A percentile compares a stretch with the other conserved stretches of the same genome.
Evolutionary conservation across 2,329 filamentous ascomycete species (phyloP).

Genomic region (Colletotrichum truncatum): DNA sequence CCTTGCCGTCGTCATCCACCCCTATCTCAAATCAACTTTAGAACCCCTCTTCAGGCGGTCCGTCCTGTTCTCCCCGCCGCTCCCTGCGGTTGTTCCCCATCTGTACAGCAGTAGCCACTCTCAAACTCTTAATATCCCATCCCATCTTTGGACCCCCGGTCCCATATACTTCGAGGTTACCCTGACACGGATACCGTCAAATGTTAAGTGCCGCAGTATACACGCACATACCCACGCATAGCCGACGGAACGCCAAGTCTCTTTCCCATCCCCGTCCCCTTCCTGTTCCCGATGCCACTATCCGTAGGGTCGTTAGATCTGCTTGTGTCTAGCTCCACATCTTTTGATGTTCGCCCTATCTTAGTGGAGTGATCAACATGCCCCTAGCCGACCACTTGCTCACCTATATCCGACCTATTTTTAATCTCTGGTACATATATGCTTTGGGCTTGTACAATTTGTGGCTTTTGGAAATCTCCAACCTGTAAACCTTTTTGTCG

Average conservation of each 20-base stretch:
- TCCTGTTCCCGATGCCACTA: conserved; percentile 9
- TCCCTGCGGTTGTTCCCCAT: neutral
- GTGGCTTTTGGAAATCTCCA: conserved; percentile 26
- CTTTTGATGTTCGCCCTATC: neutral
- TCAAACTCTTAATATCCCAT: neutral
- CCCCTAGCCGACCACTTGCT: conserved; percentile 4
- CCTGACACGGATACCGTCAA: conserved; percentile 8
- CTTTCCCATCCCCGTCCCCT: neutral
- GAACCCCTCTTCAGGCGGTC: neutral
- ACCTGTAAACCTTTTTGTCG: neutral
- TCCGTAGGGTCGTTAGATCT: neutral
- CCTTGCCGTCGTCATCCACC: neutral
- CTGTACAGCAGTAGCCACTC: neutral
- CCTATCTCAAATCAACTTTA: neutral
- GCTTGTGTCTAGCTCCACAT: conserved; percentile 1
- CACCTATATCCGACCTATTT: neutral
- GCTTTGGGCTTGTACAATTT: conserved; percentile 11
- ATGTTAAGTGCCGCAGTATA: neutral
- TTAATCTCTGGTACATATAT: conserved; percentile 17
- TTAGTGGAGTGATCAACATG: conserved; percentile 17
- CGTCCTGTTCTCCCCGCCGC: neutral
- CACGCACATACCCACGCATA: neutral
- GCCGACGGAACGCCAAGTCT: neutral
- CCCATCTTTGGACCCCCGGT: neutral
- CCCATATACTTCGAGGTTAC: neutral